These are phyloP conservation scores for Lophiostoma macrostomum DNA, from an alignment of 495 filamentous ascomycete genomes.

Conservation along the genomic window DNA sequence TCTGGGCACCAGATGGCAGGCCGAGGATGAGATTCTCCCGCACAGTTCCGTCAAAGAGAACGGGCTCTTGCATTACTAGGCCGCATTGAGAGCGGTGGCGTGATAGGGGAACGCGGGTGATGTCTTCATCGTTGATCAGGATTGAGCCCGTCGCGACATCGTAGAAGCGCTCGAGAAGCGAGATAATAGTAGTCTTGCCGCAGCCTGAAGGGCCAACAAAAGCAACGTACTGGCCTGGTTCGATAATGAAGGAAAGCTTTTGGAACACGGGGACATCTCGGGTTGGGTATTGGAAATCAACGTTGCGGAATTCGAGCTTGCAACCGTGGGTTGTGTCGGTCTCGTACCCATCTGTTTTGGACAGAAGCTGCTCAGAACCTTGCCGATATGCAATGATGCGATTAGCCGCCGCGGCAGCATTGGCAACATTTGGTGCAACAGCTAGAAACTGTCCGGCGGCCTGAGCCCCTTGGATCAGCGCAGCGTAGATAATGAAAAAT, in stretches of 20 bases:
- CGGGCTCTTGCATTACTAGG: constrained; percentile 82
- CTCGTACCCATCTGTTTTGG: constrained; percentile 31
- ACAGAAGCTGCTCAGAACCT: constrained; percentile 75
- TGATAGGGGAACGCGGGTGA: constrained; percentile 8
- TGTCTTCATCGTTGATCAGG: constrained; percentile 21
- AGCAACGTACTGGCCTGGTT: constrained; percentile 32
- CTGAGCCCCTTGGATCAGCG: constrained; percentile 8
- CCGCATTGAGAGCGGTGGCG: constrained; percentile 68
- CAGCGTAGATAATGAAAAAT: constrained; percentile 10
- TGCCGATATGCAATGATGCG: constrained; percentile 41
- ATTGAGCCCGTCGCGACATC: constrained; percentile 23
- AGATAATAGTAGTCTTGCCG: constrained; percentile 33
- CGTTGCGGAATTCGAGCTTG: constrained; percentile 30
- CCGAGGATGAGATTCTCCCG: constrained; percentile 69
- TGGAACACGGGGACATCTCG: constrained; percentile 17
- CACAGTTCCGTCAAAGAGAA: constrained; percentile 78
- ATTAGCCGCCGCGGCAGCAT: constrained; percentile 5
- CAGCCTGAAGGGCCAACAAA: constrained; percentile 33
- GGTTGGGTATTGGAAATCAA: constrained; percentile 29
- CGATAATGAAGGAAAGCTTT: constrained; percentile 20
- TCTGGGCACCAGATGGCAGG: constrained; percentile 51
- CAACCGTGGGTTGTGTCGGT: constrained; percentile 4
- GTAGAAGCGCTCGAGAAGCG: constrained; percentile 35
- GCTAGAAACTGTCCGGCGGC: constrained; percentile 14
- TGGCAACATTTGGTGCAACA: constrained; percentile 11